These are phyloP conservation scores for Pseudogymnoascus sp. DNA, from an alignment of 2,329 filamentous ascomycete species.

Conservation along the genomic window DNA sequence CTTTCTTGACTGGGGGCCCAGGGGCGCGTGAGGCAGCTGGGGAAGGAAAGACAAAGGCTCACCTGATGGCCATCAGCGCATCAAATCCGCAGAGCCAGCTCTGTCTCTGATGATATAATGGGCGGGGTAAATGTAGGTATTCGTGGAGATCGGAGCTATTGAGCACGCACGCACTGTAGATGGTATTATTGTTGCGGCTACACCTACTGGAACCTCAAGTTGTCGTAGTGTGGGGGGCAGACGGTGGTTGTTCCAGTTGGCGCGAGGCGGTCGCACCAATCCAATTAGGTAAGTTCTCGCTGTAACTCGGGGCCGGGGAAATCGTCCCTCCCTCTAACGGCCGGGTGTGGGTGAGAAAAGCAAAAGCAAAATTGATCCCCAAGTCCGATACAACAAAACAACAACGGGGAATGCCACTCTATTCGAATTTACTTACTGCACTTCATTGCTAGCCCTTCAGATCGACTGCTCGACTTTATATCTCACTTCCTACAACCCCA, in stretches of 20 bases:
- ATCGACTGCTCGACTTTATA: not conserved
- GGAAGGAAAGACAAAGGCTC: conserved; percentile 21
- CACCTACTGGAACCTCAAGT: not conserved
- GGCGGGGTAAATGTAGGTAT: not conserved
- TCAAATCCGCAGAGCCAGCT: conserved; percentile 6
- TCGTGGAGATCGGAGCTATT: not conserved
- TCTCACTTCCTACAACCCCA: not conserved
- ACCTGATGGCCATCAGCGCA: conserved; percentile 46
- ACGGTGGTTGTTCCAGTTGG: not conserved
- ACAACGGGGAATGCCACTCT: not conserved
- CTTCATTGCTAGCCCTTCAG: not conserved
- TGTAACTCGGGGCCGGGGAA: not conserved
- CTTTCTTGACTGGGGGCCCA: not conserved
- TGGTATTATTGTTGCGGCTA: conserved; percentile 6
- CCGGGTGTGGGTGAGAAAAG: conserved; percentile 4
- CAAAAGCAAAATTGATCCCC: conserved; percentile 8
- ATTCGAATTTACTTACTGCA: not conserved
- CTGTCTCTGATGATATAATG: conserved; percentile 6
- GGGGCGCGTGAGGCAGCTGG: conserved; percentile 15
- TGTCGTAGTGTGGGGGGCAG: not conserved
- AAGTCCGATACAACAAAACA: not conserved
- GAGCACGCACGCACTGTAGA: conserved; percentile 1
- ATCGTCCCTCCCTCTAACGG: not conserved
- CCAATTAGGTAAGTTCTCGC: conserved; percentile 8
- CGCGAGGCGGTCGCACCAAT: not conserved